Percentiles rank a stretch among this genome's conserved stretches.
phyloP scores from a whole-genome alignment of 805 yeast genomes.

The Yarrowia bubula region DNA sequence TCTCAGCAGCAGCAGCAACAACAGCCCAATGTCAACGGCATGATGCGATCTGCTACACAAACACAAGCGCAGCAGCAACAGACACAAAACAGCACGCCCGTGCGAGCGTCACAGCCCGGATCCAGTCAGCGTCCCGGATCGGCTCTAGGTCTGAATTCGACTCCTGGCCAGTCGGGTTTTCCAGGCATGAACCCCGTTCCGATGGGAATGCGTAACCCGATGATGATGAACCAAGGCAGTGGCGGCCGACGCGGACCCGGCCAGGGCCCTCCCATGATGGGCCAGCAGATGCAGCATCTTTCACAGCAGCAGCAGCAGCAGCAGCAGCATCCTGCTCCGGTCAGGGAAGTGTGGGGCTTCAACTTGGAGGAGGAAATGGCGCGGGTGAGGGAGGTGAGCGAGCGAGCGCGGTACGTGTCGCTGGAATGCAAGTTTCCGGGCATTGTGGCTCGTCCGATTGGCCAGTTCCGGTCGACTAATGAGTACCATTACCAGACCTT shows the following conservation, averaged over 20 bases:
- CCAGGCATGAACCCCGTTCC: conserved; percentile 24
- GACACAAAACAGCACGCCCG: conserved; percentile 22
- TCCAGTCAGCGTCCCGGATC: conserved; percentile 17
- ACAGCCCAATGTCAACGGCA: conserved; percentile 20
- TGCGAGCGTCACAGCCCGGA: neutral
- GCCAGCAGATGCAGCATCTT: conserved; percentile 22
- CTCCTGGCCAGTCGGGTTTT: conserved; percentile 13
- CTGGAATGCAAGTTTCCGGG: conserved; percentile 95
- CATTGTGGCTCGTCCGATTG: conserved; percentile 92
- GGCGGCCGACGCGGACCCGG: conserved; percentile 22
- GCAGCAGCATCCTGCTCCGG: conserved; percentile 20
- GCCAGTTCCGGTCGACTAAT: conserved; percentile 80
- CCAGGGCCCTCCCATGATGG: conserved; percentile 10
- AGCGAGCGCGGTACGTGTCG: conserved; percentile 42
- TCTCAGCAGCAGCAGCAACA: neutral
- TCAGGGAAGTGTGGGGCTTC: conserved; percentile 42
- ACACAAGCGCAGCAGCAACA: conserved; percentile 9
- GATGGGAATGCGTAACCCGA: conserved; percentile 23
- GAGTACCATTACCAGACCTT: conserved; percentile 96
- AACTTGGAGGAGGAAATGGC: conserved; percentile 45
- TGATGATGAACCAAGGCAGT: conserved; percentile 22
- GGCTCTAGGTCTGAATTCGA: neutral
- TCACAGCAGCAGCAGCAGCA: conserved; percentile 14
- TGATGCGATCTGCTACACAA: conserved; percentile 21
- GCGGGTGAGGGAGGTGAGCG: conserved; percentile 40